Conservation (phyloP, 139 green algal genomes). For the Deuterostichococcus epilithicus region DNA sequence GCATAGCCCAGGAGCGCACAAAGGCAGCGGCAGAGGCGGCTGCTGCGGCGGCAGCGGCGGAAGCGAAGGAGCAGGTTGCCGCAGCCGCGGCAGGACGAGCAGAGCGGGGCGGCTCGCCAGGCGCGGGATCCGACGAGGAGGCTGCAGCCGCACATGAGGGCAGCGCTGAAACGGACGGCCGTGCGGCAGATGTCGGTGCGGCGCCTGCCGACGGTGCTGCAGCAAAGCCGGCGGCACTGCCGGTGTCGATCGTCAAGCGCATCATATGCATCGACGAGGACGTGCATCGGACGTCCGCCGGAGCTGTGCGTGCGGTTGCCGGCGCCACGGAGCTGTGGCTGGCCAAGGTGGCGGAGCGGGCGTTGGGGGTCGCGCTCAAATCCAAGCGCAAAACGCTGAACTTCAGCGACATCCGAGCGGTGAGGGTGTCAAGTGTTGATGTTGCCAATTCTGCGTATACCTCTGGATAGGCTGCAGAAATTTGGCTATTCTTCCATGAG, state of each 20-base stretch:
- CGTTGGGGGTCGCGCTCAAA: slow-evolving; percentile 14
- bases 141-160: not conserved
- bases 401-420: slow-evolving; percentile 23
- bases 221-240: slow-evolving; percentile 34
- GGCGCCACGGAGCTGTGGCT: slow-evolving; percentile 48
- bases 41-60: not conserved
- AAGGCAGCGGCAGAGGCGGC: not conserved
- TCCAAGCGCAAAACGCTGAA: slow-evolving; percentile 44
- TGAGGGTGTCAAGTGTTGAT: not conserved
- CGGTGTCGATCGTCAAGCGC: slow-evolving; percentile 48
- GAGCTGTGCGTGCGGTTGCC: slow-evolving; percentile 38
- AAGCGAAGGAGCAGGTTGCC: not conserved
- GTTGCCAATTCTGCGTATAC: not conserved
- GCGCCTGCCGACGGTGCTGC: not conserved
- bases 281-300: slow-evolving; percentile 40
- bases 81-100: too few relatives aligned
- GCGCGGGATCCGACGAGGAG: too few relatives aligned
- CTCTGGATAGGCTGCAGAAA: not conserved
- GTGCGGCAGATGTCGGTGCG: not conserved
- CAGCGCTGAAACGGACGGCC: not conserved
- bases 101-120: too few relatives aligned
- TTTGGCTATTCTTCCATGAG: not conserved
- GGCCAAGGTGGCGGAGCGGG: slow-evolving; percentile 36
- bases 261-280: slow-evolving; percentile 53
- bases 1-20: not conserved